A percentile compares a stretch with the other conserved stretches of the same genome.
Conservation (phyloP, 1,139 yeast species). For the Taphrina communis region DNA sequence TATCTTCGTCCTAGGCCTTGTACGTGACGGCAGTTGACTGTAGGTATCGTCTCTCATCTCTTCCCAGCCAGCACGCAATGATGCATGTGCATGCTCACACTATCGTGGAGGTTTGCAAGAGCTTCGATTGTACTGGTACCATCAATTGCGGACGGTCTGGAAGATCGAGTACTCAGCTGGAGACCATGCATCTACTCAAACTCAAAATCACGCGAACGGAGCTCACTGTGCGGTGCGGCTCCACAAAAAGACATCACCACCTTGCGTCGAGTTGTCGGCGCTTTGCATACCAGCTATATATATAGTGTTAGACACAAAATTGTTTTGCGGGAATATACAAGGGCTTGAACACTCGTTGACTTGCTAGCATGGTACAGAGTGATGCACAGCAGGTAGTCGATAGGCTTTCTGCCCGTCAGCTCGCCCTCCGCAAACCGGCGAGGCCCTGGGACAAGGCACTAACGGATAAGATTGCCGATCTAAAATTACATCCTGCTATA, state of each 20-base stretch:
- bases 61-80: no score
- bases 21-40: background rate
- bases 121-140: background rate
- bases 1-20: no score
- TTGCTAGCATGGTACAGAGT: conserved; percentile 6
- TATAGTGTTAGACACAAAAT: no score
- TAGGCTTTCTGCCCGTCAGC: conserved; percentile 9
- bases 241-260: conserved; percentile 18
- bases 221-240: background rate
- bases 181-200: no score
- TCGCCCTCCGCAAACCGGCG: conserved; percentile 9
- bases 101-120: no score
- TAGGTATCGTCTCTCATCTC: background rate
- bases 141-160: no score
- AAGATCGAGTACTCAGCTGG: no score
- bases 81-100: no score
- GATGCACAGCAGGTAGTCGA: conserved; percentile 15
- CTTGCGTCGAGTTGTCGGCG: background rate
- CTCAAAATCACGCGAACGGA: background rate
- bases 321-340: no score
- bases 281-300: no score
- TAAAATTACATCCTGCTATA: conserved; percentile 17
- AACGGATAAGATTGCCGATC: conserved; percentile 22
- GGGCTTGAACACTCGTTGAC: no score
- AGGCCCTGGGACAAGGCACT: conserved; percentile 20